Conservation (phyloP, 257 asterid species). For the Penstemon eatonii region DNA sequence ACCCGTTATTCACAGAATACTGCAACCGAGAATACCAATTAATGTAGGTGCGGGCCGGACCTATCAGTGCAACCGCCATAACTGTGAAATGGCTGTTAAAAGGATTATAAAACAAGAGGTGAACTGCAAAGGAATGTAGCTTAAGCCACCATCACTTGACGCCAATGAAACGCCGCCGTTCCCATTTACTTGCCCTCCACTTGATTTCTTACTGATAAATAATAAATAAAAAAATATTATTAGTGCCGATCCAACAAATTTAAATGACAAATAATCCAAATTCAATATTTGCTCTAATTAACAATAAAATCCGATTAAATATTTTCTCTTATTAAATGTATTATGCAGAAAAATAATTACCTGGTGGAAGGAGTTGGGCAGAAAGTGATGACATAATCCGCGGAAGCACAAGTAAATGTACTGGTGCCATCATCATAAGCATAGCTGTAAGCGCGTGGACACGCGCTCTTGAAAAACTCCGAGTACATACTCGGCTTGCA, state of each 20-base stretch:
- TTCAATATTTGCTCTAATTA: neutral
- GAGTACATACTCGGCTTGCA: conserved; percentile 71
- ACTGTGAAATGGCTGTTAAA: conserved; percentile 12
- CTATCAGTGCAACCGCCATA: conserved; percentile 23
- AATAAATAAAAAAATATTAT: conserved; percentile 1
- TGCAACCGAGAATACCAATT: too few species aligned
- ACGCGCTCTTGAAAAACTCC: conserved; percentile 55
- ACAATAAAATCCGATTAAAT: conserved; percentile 34
- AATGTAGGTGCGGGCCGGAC: neutral
- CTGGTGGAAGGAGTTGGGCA: conserved; percentile 69
- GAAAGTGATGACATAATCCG: conserved; percentile 62
- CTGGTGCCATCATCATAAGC: conserved; percentile 78
- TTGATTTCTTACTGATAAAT: neutral
- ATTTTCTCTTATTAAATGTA: neutral
- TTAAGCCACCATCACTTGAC: neutral
- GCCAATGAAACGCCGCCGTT: neutral
- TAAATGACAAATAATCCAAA: neutral
- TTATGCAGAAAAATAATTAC: conserved; percentile 28
- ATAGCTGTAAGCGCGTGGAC: conserved; percentile 80
- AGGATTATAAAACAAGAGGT: neutral
- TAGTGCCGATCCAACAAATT: neutral
- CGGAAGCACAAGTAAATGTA: conserved; percentile 64
- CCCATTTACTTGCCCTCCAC: conserved; percentile 14
- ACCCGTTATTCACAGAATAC: too few species aligned
- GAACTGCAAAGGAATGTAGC: neutral